These are phyloP conservation scores for Phytophthora niederhauseri DNA, from an alignment of 352 stramenopile species.

Conservation along the genomic window DNA sequence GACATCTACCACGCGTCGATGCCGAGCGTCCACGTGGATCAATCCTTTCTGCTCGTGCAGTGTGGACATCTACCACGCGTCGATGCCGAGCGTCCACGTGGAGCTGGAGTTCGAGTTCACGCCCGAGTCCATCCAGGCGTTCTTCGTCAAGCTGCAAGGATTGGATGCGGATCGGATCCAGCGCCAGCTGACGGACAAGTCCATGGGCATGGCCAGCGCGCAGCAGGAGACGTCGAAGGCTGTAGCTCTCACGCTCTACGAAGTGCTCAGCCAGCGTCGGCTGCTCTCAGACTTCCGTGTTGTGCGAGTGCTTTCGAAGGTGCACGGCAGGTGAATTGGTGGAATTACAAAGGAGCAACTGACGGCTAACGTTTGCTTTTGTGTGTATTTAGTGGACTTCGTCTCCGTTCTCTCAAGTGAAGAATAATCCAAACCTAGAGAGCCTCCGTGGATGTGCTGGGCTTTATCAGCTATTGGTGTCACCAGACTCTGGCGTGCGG, in stretches of 20 bases:
- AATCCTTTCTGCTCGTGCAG: constrained; percentile 28
- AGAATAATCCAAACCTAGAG: constrained; percentile 48
- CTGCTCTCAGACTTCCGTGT: constrained; percentile 86
- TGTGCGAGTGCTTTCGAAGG: constrained; percentile 74
- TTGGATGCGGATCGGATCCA: constrained; percentile 77
- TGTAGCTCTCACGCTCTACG: constrained; percentile 66
- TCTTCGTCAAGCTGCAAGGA: constrained; percentile 78
- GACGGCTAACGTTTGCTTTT: constrained; percentile 11
- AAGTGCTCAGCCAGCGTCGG: constrained; percentile 76
- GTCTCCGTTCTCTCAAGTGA: constrained; percentile 39
- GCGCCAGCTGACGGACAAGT: constrained; percentile 44
- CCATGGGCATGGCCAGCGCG: constrained; percentile 29
- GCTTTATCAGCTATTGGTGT: constrained; percentile 78
- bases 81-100: constrained; percentile 68
- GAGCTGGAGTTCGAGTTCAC: constrained; percentile 87
- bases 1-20: constrained; percentile 85
- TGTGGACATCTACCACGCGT: constrained; percentile 86
- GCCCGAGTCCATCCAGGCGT: constrained; percentile 65
- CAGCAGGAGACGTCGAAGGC: constrained; percentile 34
- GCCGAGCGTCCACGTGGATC: constrained; percentile 59
- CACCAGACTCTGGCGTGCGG: constrained; percentile 78
- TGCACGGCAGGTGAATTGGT: constrained; percentile 13
- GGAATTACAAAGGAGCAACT: background rate
- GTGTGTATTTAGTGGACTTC: constrained; percentile 47
- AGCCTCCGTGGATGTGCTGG: constrained; percentile 66